Base-by-base conservation (phyloP, 2,329 filamentous ascomycete genomes). In the Colletotrichum sidae region DNA sequence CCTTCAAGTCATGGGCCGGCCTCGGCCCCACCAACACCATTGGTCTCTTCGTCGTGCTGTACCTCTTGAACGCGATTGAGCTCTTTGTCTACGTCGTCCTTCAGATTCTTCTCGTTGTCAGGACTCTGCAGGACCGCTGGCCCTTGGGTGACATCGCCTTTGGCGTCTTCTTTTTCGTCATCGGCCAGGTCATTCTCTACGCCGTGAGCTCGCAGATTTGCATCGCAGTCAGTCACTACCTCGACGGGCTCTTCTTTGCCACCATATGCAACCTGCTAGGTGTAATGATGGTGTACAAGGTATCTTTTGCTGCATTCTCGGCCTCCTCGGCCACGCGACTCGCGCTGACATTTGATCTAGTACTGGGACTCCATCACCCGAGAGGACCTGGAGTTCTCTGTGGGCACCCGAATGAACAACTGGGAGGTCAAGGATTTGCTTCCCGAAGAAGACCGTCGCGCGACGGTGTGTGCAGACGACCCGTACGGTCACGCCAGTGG, bases 251-350 rank as follows among this genome's bases (percentile, higher is more conserved):
- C 52, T 97, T 98, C 81, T 94, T 99, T 74, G 93, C 94, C 5
- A 97, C 95, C 0, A 90, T 95, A 60, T 96, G 94, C 83, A 99
- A 99, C 75, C 81, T 99, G 49, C 83, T 99, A 47, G 93, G 90
- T 11, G 95, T 99, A 67, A 99, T 99, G 96, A 99, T 98, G 96
- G 90, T 99, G 42, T 99, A 99, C 86, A 99, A 99, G 91, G 93
- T 86, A 79, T 57, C 79, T 25, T 72, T 17, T 41, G 2, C 35
- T 15, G 42, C 60, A 13, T 35, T 5, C 25, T 25, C 25, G 25
- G 25, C 25, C 15, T 4, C 33, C n/a, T 54, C 45, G 39, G 45
- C 47, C n/a, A 37, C 8, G 4, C 10, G 4, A 8, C 8, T 69
- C 67, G 70, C 42, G 55, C 47, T 67, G 17, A 55, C 49, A 11